phyloP scores from a whole-genome alignment of 345 rosid species.

The Iberis pinnata region DNA sequence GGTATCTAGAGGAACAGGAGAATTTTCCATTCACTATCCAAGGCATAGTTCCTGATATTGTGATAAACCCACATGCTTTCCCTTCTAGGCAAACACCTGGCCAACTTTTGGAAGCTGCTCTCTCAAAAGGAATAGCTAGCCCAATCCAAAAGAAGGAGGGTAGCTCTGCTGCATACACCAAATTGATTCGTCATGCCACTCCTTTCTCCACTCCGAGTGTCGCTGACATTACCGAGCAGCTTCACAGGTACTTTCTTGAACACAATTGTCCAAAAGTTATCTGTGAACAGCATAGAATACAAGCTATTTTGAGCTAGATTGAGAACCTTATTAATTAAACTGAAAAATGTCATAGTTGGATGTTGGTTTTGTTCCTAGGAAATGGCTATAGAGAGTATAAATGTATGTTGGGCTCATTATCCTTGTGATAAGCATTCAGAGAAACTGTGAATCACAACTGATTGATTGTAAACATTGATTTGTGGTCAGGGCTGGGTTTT shows the following conservation, averaged over 20 bases:
- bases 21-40: constrained; percentile 84
- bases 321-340: too few relatives aligned
- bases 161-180: constrained; percentile 42
- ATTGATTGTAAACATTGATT: background rate
- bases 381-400: too few relatives aligned
- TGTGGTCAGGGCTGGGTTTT: constrained; percentile 68
- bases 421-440: too few relatives aligned
- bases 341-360: too few relatives aligned
- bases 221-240: constrained; percentile 70
- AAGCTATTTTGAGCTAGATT: too few relatives aligned
- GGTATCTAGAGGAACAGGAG: constrained; percentile 79
- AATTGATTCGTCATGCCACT: constrained; percentile 58
- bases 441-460: background rate
- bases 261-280: too few relatives aligned
- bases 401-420: too few relatives aligned
- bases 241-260: constrained; percentile 54
- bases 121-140: constrained; percentile 83
- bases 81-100: constrained; percentile 94
- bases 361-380: too few relatives aligned
- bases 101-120: constrained; percentile 87
- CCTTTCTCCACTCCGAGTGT: constrained; percentile 78
- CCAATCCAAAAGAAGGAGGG: constrained; percentile 30
- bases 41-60: constrained; percentile 89
- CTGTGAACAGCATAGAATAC: too few relatives aligned
- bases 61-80: constrained; percentile 86